These are phyloP conservation scores for Verticillium zaregamsianum DNA, from an alignment of 2,329 filamentous ascomycete species.

Conservation along the genomic window DNA sequence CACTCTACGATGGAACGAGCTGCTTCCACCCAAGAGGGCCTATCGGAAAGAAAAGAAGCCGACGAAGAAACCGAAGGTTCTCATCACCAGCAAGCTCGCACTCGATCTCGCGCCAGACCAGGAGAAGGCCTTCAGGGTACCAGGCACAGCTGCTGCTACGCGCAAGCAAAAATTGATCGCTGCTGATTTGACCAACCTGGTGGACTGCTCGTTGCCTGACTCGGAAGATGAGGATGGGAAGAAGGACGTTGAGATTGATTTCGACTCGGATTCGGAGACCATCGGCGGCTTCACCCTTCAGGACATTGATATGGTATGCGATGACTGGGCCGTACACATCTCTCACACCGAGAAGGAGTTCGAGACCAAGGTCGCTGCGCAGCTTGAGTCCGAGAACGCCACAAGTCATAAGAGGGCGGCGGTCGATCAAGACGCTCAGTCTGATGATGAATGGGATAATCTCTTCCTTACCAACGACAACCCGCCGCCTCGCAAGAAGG, in stretches of 20 bases:
- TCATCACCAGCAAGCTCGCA: slow-evolving; percentile 82
- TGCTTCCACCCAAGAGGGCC: slow-evolving; percentile 78
- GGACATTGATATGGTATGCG: slow-evolving; percentile 80
- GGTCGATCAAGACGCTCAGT: slow-evolving; percentile 15
- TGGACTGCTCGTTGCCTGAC: slow-evolving; percentile 39
- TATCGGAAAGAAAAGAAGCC: slow-evolving; percentile 77
- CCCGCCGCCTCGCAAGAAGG: slow-evolving; percentile 53
- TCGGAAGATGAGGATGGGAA: slow-evolving; percentile 38
- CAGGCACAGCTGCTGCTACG: slow-evolving; percentile 48
- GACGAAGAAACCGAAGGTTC: slow-evolving; percentile 70
- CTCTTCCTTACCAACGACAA: slow-evolving; percentile 48
- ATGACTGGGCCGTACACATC: slow-evolving; percentile 74
- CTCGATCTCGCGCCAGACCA: slow-evolving; percentile 84
- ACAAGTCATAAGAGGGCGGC: slow-evolving; percentile 13
- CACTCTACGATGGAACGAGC: slow-evolving; percentile 73
- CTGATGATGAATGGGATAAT: slow-evolving; percentile 59
- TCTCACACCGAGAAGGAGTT: slow-evolving; percentile 39
- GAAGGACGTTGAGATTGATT: slow-evolving; percentile 37
- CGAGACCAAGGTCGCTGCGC: slow-evolving; percentile 24
- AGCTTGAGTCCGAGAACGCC: slow-evolving; percentile 15
- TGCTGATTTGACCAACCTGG: slow-evolving; percentile 41
- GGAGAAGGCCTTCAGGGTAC: slow-evolving; percentile 78
- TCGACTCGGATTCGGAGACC: slow-evolving; percentile 56
- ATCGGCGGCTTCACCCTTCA: slow-evolving; percentile 72
- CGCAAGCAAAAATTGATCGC: slow-evolving; percentile 56